Conservation (phyloP, 2,329 filamentous ascomycete species). For the Pestalotiopsis sp. region DNA sequence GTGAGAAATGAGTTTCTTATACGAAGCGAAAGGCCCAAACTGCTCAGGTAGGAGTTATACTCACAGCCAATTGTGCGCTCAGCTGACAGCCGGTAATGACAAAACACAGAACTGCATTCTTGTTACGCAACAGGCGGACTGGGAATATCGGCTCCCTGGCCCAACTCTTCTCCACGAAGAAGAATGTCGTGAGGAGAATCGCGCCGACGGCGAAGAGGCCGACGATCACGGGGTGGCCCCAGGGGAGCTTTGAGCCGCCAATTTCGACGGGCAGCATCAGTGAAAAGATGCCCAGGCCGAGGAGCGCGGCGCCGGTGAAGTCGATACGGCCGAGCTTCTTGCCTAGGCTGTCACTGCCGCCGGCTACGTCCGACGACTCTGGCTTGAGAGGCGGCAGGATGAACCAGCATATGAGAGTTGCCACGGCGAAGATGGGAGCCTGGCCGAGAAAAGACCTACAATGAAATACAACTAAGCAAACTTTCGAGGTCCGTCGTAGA, state of each 20-base stretch:
- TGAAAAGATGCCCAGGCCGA: conserved; percentile 37
- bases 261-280: conserved; percentile 43
- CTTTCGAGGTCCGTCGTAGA: background rate
- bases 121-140: conserved; percentile 52
- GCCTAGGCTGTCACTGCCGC: background rate
- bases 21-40: background rate
- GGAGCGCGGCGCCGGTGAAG: conserved; percentile 55
- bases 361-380: conserved; percentile 12
- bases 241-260: conserved; percentile 39
- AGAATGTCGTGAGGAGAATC: conserved; percentile 34
- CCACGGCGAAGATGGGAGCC: conserved; percentile 54
- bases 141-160: conserved; percentile 62
- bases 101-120: conserved; percentile 56
- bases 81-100: conserved; percentile 55
- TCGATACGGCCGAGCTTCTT: conserved; percentile 57
- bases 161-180: conserved; percentile 40
- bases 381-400: conserved; percentile 28
- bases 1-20: conserved; percentile 7
- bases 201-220: conserved; percentile 32
- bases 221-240: conserved; percentile 37
- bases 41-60: conserved; percentile 19
- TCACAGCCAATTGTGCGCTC: conserved; percentile 59
- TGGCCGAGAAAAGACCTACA: conserved; percentile 59
- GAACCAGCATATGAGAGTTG: conserved; percentile 41
- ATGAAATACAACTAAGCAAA: conserved; percentile 9